These are phyloP conservation scores for Globisporangium yorkense DNA, from an alignment of 352 stramenopile genomes.

Conservation along the genomic window DNA sequence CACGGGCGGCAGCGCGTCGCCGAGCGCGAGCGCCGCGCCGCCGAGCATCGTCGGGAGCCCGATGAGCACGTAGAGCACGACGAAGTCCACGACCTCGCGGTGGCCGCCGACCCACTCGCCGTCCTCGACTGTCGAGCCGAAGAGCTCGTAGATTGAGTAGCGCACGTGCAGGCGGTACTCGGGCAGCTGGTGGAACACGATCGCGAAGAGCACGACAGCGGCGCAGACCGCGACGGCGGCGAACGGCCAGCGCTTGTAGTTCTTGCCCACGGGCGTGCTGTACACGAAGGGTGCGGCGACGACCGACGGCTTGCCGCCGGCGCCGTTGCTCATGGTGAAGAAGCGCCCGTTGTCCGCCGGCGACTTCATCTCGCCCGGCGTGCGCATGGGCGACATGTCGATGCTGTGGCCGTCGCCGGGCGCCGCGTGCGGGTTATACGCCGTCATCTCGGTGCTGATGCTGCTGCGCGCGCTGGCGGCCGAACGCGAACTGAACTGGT, in stretches of 20 bases:
- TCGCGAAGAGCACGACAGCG: slow-evolving; percentile 43
- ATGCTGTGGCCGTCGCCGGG: slow-evolving; percentile 4
- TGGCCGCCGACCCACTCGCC: slow-evolving; percentile 63
- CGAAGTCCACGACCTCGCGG: slow-evolving; percentile 69
- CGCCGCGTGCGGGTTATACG: slow-evolving; percentile 3
- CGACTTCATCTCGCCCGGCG: slow-evolving; percentile 31
- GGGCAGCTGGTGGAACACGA: slow-evolving; percentile 69
- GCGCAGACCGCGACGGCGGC: slow-evolving; percentile 45
- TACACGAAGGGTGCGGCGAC: slow-evolving; percentile 69
- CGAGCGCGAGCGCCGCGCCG: slow-evolving; percentile 53
- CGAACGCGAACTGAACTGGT: neutral
- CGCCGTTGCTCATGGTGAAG: slow-evolving; percentile 52
- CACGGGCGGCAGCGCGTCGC: slow-evolving; percentile 63
- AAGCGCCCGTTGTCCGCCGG: slow-evolving; percentile 55
- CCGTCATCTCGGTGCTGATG: slow-evolving; percentile 8
- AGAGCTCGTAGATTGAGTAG: slow-evolving; percentile 56
- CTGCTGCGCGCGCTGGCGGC: neutral
- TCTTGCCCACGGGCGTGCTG: slow-evolving; percentile 69
- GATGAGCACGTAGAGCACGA: slow-evolving; percentile 66
- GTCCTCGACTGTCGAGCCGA: slow-evolving; percentile 43
- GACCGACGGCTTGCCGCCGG: slow-evolving; percentile 36
- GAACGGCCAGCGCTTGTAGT: slow-evolving; percentile 81
- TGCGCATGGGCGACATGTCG: slow-evolving; percentile 19
- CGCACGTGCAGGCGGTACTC: slow-evolving; percentile 64
- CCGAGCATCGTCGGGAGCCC: slow-evolving; percentile 71